These are phyloP conservation scores for Quillaja saponaria DNA, from an alignment of 306 rosid genomes.

Conservation along the genomic window DNA sequence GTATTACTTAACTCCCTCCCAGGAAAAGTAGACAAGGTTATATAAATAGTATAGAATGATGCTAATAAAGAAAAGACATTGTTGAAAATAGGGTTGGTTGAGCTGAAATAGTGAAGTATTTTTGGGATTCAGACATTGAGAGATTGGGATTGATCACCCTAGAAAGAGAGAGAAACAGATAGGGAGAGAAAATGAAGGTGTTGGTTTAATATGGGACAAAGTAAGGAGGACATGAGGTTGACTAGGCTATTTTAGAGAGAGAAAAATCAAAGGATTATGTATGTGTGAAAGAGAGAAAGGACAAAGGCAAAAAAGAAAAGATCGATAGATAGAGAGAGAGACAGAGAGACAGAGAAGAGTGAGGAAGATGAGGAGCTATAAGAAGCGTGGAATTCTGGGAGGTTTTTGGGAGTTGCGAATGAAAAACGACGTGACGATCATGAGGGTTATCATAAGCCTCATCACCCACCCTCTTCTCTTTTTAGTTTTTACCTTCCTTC, in stretches of 20 bases:
- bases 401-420: slow-evolving; percentile 75
- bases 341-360: slow-evolving; percentile 2
- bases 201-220: slow-evolving; percentile 60
- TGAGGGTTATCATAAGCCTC: slow-evolving; percentile 91
- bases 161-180: no score
- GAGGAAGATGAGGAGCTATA: not conserved
- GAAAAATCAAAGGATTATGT: no score
- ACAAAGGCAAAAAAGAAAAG: not conserved
- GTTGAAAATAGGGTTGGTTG: slow-evolving; percentile 23
- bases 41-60: slow-evolving; percentile 43
- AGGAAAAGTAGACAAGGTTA: slow-evolving; percentile 30
- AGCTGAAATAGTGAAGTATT: slow-evolving; percentile 39
- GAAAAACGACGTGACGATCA: slow-evolving; percentile 97
- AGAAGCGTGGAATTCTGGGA: slow-evolving; percentile 91
- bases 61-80: slow-evolving; percentile 19
- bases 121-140: slow-evolving; percentile 50
- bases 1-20: slow-evolving; percentile 28
- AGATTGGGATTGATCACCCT: slow-evolving; percentile 64
- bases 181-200: slow-evolving; percentile 32
- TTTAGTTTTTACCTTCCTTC: no score
- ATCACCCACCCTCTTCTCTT: slow-evolving; percentile 44
- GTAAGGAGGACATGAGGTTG: slow-evolving; percentile 55
- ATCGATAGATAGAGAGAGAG: no score
- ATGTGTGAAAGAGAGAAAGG: slow-evolving; percentile 13
- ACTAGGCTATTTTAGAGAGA: slow-evolving; percentile 40